Base-by-base conservation (phyloP, 495 filamentous ascomycete genomes). In the Penicillium canescens region DNA sequence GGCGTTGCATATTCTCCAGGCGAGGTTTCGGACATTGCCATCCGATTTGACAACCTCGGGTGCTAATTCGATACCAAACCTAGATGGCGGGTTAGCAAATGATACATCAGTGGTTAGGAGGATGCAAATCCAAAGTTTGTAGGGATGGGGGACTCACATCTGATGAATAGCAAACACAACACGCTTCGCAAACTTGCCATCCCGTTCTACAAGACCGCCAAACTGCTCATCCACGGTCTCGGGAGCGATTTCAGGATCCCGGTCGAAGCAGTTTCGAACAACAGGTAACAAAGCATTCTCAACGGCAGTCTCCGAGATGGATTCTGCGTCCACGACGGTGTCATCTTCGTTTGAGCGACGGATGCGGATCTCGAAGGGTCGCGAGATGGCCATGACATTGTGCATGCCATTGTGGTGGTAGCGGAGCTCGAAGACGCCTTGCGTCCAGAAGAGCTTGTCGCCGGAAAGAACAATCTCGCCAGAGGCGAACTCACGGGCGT, bases 361-460 rank as follows among this genome's bases (percentile, higher is more conserved):
- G 56, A 97, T 87, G 14, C 85, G 83, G 42, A 97, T 88, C 69
- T 97, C 94, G 62, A 98, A 98, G 0, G 94, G 92, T 62, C 88
- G 79, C 13, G 91, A 96, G 58, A 98, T 90, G 16, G 92, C 87
- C 95, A 98, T 96, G 65, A 98, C 93, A 60, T 90, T 90, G 70
- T 98, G 90, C 62, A 89, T 88, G 52, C 90, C 91, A 59, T 90
- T 87, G 73, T 98, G 94, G 77, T 98, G 94, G 73, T 96, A 97
- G 9, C 94, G 86, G 73, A 98, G 92, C 63, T 98, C 94, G 65
- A 95, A 98, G 36, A 91, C 88, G 43, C 94, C 94, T 37, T 92
- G 88, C 1, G 86, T 94, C 94, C 94, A 98, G 84, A 91, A 98
- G 12, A 94, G 79, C 75, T 98, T 98, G 78, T 97, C 92, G 36